Conservation (phyloP, 2,329 filamentous ascomycete species). For the Fusarium phyllophilum region DNA sequence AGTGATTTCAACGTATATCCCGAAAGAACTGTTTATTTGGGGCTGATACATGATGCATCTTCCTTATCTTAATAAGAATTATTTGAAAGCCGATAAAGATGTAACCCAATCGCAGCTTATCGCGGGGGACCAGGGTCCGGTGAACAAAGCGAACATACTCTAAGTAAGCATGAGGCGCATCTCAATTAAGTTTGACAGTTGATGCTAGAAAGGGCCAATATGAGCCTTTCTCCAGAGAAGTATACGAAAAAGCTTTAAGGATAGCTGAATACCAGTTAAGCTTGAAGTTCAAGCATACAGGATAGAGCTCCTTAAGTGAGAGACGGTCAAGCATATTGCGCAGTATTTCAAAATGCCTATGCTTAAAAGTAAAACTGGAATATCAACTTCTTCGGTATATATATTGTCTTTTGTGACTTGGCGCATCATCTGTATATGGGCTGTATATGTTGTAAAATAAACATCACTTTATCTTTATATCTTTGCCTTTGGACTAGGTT, state of each 20-base stretch:
- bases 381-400: neutral
- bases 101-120: neutral
- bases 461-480: conserved; percentile 34
- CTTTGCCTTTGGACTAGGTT: conserved; percentile 44
- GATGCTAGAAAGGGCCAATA: neutral
- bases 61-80: neutral
- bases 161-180: neutral
- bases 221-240: neutral
- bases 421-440: neutral
- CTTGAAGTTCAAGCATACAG: neutral
- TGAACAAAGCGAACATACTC: neutral
- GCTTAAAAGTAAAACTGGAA: too few species aligned
- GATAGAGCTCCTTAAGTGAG: neutral
- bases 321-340: neutral
- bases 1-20: neutral
- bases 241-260: neutral
- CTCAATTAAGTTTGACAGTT: neutral
- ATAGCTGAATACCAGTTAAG: too few species aligned
- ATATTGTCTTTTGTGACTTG: neutral
- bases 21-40: neutral
- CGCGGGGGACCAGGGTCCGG: neutral
- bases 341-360: neutral
- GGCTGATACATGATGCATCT: neutral
- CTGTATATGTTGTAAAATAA: neutral
- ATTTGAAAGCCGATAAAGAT: neutral